Evolutionary conservation across 257 asterid species (phyloP), one percentile per base, ranked within the genome.

Genomic region (Solanum sitiens): DNA sequence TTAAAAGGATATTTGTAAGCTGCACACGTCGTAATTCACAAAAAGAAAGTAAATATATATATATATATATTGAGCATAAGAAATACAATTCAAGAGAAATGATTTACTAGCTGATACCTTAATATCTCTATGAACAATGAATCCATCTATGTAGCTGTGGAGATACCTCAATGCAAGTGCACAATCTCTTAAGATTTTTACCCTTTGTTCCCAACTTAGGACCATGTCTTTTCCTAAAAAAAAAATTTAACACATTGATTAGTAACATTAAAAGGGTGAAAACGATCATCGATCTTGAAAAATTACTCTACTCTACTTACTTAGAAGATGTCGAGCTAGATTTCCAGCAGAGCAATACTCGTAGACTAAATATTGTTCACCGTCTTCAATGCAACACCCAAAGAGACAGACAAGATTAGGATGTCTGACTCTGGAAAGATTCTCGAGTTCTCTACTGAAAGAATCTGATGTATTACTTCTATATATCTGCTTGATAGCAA

Each of bases 61-160:
- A 59, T 56, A 50, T 39, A 40, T n/a, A 18, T 27, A 79, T 27
- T 80, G 68, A 80, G 30, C 63, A 47, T 30, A 82, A 37, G 18
- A 74, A 30, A 70, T 79, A 76, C n/a, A 79, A 85, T 9, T 72
- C 86, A 86, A 40, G 56, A 83, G 18, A 25, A 72, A 8, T 53
- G 25, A 39, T 8, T 59, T 20, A 15, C 56, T 73, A 37, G 27
- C 32, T 89, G 61, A 94, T 98, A 94, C 98, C 98, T 95, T 95
- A 70, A 95, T 94, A 87, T 95, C 98, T 89, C 98, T 92, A 87
- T 95, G 98, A 88, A 94, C 97, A 53, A 95, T 95, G 93, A 95
- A 91, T 25, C 98, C 98, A 80, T 92, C 95, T 20, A 83, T 86
- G 87, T 94, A 92, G 72, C 87, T 85, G 74, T 95, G 98, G 35